Evolutionary conservation across 331 rosid genomes (phyloP), one percentile per base, ranked within the genome.

Genomic region (Stylosanthes scabra): DNA sequence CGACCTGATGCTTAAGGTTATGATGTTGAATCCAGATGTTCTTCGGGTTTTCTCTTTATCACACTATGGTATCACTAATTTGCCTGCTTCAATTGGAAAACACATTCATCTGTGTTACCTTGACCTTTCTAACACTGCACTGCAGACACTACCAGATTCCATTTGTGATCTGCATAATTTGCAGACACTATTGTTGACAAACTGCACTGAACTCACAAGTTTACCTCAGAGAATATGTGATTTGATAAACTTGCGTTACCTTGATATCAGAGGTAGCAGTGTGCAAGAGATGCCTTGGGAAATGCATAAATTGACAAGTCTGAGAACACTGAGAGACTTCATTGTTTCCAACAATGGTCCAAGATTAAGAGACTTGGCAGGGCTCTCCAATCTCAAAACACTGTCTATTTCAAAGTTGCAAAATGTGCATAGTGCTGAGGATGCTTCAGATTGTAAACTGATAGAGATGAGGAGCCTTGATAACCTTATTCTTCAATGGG

Each of bases 231-330:
- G 25, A 55, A 28, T 66, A 13, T n/a, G 73, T 51, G 57, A 75
- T 66, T 46, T 75, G 80, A 45, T 46, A 66, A 66, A 57, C 68
- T 45, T 75, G 74, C 80, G 52, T 31, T 66, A 29, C 61, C 80
- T 75, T 66, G 74, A 66, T 57, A 3, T 75, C 50, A 66, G 74
- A 66, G 74, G 56, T 20, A 66, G 68, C 1, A 44, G 52, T 13
- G 61, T 75, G 52, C 80, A 66, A 58, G 68, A 66, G 74, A 75
- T 75, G 80, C 80, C 80, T 57, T 46, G 12, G 31, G 1, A 75
- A 5, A 66, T 75, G 80, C 15, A 66, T 44, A 75, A 46, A 13
- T 16, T 75, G 59, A 66, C 80, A 5, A 58, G 74, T 75, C 80
- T 66, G 49, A 41, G 16, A 11, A 66, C 74, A 6, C 29, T 75